Base-by-base conservation (phyloP, 2,329 filamentous ascomycete genomes). In the Aspergillus tanneri region DNA sequence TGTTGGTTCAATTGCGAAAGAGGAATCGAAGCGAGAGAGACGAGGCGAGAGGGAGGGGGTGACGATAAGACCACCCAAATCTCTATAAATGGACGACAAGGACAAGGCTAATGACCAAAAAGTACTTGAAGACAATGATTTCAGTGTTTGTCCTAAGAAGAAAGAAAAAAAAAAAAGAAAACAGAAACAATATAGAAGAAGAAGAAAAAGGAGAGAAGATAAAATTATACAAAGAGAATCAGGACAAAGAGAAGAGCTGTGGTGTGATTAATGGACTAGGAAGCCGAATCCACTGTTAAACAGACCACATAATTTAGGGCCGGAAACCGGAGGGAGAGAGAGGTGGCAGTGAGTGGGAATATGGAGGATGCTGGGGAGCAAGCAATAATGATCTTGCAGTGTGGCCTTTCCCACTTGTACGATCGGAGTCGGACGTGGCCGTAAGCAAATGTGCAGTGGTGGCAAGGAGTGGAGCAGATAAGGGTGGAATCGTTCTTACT, bases 221-320 rank as follows among this genome's bases (percentile, higher is more conserved):
- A 44, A 38, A 48, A 54, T 39, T 21, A 50, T 23, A 37, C 16
- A 7, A 36, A 34, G 23, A 44, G 46, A 42, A 47, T 39, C 42
- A 44, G 37, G 37, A 53, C 40, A 22, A 48, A 45, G 40, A 54
- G 44, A 53, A 44, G 38, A 48, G 49, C 37, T 32, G 53, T 55
- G 55, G 55, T 56, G 38, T 56, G 53, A 57, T 54, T 37, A n/a
- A 42, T 40, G 47, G 41, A 47, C 46, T 30, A 45, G 42, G 43
- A 40, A 47, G 39, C 50, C 49, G 47, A 51, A 46, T 44, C 40
- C 44, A 47, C 42, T 28, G 35, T 44, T 54, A 53, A 54, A 42
- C 50, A 50, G 52, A 53, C 52, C 48, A 45, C 51, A 53, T 53
- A 48, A 45, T 48, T 42, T 35, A 16, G 36, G 28, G 47, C 48